Evolutionary conservation across 1,284 basidiomycete species (phyloP), one percentile per base, ranked within the genome.

Genomic region (Ustilago sp.): DNA sequence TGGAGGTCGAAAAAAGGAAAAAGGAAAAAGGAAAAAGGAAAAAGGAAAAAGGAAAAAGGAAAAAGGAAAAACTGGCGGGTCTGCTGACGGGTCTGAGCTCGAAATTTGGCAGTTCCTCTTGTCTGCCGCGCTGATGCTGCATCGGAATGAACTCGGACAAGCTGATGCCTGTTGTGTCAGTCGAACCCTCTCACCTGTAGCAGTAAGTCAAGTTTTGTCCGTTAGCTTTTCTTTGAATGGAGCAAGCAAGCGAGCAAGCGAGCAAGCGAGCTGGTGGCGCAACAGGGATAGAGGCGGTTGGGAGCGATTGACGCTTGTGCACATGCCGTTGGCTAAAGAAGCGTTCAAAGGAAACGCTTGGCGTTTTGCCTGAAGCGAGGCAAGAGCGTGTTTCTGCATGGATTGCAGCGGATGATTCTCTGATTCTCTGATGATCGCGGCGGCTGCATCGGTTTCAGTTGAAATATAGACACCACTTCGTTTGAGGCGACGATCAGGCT

Each of bases 361-460:
- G 39, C 39, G 8, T 15, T 17, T 15, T 45, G 43, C 43, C 43
- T 19, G 43, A 45, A 45, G 43, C 43, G 43, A n/a, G 43, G 5
- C n/a, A 45, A 19, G 15, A 45, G 39, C 39, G 39, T 41, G 39
- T 45, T 45, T 45, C 43, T 45, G 43, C 43, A 38, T 23, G 23
- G 23, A 54, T 45, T 34, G 43, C 55, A 57, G 55, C 55, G 55
- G 55, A 48, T 48, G 19, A 48, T 31, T 17, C 48, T 4, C 11
- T 31, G 36, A 57, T 50, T 43, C 51, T 61, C 31, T 38, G 59
- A 61, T 45, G 51, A 61, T 61, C 59, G 59, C 39, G 51, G 51
- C 36, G 19, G 41, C 32, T 61, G 52, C 50, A 45, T 61, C 59
- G 59, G 59, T 61, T 61, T 61, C 59, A 61, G 23, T 28, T 28